Conservation (phyloP, 2,329 filamentous ascomycete genomes). For the Fusarium nanum region DNA sequence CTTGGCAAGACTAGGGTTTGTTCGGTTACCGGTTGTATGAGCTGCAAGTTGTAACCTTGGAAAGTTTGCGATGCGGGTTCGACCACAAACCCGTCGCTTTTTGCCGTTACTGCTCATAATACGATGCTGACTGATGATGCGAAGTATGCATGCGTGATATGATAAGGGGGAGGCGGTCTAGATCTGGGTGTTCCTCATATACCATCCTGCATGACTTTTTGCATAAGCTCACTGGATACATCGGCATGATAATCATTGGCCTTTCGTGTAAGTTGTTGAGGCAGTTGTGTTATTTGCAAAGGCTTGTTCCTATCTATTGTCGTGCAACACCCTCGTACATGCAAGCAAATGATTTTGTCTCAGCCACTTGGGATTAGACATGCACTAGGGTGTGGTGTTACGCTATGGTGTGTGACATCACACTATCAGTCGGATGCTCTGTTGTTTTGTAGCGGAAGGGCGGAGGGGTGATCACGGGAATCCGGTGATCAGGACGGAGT, state of each 20-base stretch:
- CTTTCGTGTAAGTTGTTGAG: neutral
- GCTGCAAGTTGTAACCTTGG: conserved; percentile 8
- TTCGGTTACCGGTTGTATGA: conserved; percentile 22
- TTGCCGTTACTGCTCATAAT: neutral
- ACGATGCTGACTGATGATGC: neutral
- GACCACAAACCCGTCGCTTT: neutral
- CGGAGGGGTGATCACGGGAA: neutral
- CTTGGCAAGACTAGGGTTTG: conserved; percentile 39
- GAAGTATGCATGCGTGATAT: conserved; percentile 1
- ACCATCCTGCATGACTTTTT: conserved; percentile 12
- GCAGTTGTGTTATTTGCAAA: neutral
- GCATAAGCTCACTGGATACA: neutral
- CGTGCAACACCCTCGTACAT: conserved; percentile 10
- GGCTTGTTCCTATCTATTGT: neutral
- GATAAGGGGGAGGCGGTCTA: conserved; percentile 12
- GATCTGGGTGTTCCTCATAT: conserved; percentile 16
- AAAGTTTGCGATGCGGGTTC: neutral
- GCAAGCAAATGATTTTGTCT: conserved; percentile 8
- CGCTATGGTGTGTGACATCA: conserved; percentile 11
- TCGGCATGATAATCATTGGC: conserved; percentile 2
- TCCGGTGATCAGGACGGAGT: neutral
- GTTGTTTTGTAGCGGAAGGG: neutral
- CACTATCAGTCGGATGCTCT: neutral
- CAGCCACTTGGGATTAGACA: conserved; percentile 3
- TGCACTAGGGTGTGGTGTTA: neutral